Percentiles rank a stretch among this genome's conserved stretches.
Evolutionary conservation across 805 yeast species (phyloP).

Genomic region (Kodamaea laetipori): DNA sequence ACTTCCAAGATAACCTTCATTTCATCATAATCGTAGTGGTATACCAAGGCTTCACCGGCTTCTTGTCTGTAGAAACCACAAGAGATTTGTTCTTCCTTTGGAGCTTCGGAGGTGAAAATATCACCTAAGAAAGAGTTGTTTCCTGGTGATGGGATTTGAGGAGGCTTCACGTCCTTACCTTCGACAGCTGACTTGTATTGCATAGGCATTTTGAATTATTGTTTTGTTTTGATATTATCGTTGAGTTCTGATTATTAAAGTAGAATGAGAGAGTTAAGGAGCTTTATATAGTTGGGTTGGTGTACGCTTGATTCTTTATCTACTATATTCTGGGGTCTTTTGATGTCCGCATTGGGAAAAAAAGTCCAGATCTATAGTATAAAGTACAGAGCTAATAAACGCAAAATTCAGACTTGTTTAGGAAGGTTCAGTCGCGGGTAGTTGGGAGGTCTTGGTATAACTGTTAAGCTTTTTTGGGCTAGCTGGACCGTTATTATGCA

Average conservation of each 20-base stretch:
- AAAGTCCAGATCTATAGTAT: slow-evolving; percentile 8
- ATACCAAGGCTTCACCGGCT: slow-evolving; percentile 67
- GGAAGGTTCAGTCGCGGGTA: slow-evolving; percentile 1
- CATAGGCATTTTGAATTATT: slow-evolving; percentile 50
- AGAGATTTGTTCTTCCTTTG: slow-evolving; percentile 58
- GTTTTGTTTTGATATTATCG: too few relatives aligned
- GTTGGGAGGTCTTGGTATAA: too few relatives aligned
- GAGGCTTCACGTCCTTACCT: slow-evolving; percentile 56
- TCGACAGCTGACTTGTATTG: slow-evolving; percentile 53
- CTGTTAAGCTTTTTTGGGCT: too few relatives aligned
- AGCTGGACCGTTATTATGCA: too few relatives aligned
- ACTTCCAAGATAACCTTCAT: slow-evolving; percentile 71
- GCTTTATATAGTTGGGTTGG: not conserved
- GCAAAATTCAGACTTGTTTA: not conserved
- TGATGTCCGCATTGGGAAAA: slow-evolving; percentile 10
- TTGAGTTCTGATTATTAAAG: not conserved
- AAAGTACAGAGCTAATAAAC: not conserved
- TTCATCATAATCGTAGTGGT: slow-evolving; percentile 56
- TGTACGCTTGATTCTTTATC: not conserved
- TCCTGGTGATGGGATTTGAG: slow-evolving; percentile 63
- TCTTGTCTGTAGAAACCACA: slow-evolving; percentile 74
- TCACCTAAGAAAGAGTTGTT: slow-evolving; percentile 73
- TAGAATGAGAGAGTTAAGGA: not conserved
- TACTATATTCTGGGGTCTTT: not conserved
- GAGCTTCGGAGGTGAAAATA: slow-evolving; percentile 60